A percentile compares a stretch with the other conserved stretches of the same genome.
These are phyloP conservation scores for Kockovaella imperatae DNA, from an alignment of 768 basidiomycete species.

Conservation along the genomic window DNA sequence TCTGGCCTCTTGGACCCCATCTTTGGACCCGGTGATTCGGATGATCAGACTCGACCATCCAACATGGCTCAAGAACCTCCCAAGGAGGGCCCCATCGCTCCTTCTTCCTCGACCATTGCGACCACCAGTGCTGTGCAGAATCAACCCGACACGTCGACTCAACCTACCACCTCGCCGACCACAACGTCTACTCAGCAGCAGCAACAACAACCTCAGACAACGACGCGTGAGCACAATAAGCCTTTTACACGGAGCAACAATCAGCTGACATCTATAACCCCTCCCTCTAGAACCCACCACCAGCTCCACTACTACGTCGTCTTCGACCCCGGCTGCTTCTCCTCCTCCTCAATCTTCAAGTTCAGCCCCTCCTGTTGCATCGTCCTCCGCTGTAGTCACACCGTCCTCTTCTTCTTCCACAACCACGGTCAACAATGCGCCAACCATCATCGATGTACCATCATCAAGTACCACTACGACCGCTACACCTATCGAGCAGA, in stretches of 20 bases:
- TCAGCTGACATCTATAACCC: neutral
- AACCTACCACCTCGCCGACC: constrained; percentile 9
- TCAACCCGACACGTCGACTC: constrained; percentile 7
- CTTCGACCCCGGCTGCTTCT: neutral
- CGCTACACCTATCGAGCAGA: too few species aligned
- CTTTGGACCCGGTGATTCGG: too few species aligned
- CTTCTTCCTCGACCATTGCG: constrained; percentile 6
- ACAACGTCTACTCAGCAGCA: constrained; percentile 7
- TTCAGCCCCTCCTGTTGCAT: neutral
- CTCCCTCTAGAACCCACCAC: neutral
- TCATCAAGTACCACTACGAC: too few species aligned
- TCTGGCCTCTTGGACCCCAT: too few species aligned
- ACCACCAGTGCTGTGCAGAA: too few species aligned
- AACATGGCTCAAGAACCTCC: too few species aligned
- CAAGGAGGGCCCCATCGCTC: too few species aligned
- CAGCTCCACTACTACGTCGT: neutral
- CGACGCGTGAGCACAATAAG: constrained; percentile 8
- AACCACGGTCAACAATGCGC: neutral
- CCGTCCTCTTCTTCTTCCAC: neutral
- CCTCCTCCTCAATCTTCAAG: neutral
- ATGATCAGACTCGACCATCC: too few species aligned
- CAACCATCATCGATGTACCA: neutral
- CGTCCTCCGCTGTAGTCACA: neutral
- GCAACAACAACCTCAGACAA: constrained; percentile 5
- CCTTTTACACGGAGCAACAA: neutral